Evolutionary conservation across 2,329 filamentous ascomycete genomes (phyloP).

Genomic region (Sclerotinia nivalis): DNA sequence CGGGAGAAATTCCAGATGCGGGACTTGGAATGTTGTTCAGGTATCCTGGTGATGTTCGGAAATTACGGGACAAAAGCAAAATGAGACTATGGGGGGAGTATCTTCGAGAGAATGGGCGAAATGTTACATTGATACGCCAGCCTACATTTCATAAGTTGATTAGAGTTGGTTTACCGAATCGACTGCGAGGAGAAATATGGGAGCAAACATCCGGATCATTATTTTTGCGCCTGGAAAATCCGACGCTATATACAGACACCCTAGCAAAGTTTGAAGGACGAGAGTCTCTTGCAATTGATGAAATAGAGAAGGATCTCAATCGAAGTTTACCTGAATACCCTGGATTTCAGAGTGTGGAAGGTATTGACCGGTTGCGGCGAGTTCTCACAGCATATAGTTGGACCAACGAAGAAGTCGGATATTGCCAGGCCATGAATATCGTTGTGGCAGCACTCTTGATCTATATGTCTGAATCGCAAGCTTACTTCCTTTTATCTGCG

Average conservation of each 20-base stretch:
- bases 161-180: slow-evolving; percentile 89
- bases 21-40: slow-evolving; percentile 89
- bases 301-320: slow-evolving; percentile 98
- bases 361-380: slow-evolving; percentile 83
- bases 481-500: slow-evolving; percentile 89
- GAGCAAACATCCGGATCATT: slow-evolving; percentile 90
- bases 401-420: slow-evolving; percentile 93
- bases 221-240: slow-evolving; percentile 83
- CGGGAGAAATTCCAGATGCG: slow-evolving; percentile 77
- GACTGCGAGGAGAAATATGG: slow-evolving; percentile 92
- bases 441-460: slow-evolving; percentile 97
- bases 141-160: slow-evolving; percentile 98
- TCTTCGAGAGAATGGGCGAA: slow-evolving; percentile 89
- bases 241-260: slow-evolving; percentile 80
- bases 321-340: slow-evolving; percentile 95
- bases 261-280: slow-evolving; percentile 79
- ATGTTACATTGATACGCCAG: slow-evolving; percentile 87
- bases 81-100: slow-evolving; percentile 98
- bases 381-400: slow-evolving; percentile 97
- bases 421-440: slow-evolving; percentile 99
- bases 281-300: slow-evolving; percentile 93
- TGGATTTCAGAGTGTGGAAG: slow-evolving; percentile 94
- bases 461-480: slow-evolving; percentile 96
- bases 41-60: slow-evolving; percentile 93
- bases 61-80: slow-evolving; percentile 91